These are phyloP conservation scores for Phytophthora tentaculata DNA, from an alignment of 352 stramenopile species.

Conservation along the genomic window DNA sequence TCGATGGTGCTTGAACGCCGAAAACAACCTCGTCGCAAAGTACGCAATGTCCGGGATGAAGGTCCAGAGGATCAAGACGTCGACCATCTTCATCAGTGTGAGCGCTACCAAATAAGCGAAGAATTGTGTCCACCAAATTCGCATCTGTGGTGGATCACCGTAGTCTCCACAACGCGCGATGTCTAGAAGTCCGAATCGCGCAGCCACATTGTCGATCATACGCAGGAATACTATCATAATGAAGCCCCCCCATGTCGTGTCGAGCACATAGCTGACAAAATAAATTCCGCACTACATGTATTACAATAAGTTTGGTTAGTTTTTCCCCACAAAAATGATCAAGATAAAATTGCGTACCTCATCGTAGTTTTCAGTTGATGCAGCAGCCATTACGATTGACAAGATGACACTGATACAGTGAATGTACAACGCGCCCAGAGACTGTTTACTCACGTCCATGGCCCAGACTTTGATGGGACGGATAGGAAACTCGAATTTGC, in stretches of 20 bases:
- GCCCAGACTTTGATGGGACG: constrained; percentile 73
- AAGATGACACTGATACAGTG: constrained; percentile 70
- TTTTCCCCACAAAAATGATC: no score
- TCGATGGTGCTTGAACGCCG: constrained; percentile 58
- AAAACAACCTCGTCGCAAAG: constrained; percentile 57
- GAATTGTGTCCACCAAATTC: constrained; percentile 66
- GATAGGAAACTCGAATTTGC: constrained; percentile 77
- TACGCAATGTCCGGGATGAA: constrained; percentile 55
- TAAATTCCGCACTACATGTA: constrained; percentile 70
- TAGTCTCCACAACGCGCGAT: constrained; percentile 73
- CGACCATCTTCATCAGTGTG: constrained; percentile 60
- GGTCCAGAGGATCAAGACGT: constrained; percentile 46
- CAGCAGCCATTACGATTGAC: constrained; percentile 62
- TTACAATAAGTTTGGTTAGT: background rate
- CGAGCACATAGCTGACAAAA: constrained; percentile 74
- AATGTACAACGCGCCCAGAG: constrained; percentile 59
- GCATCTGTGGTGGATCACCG: constrained; percentile 61
- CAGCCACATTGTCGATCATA: constrained; percentile 46
- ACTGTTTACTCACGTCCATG: constrained; percentile 77
- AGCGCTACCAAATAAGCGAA: constrained; percentile 50
- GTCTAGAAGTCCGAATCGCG: constrained; percentile 37
- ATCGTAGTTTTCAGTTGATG: constrained; percentile 48
- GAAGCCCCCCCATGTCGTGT: constrained; percentile 62
- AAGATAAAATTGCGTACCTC: constrained; percentile 44
- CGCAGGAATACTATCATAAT: constrained; percentile 58